phyloP scores from a whole-genome alignment of 306 rosid species.

The Elaeagnus macrophylla region DNA sequence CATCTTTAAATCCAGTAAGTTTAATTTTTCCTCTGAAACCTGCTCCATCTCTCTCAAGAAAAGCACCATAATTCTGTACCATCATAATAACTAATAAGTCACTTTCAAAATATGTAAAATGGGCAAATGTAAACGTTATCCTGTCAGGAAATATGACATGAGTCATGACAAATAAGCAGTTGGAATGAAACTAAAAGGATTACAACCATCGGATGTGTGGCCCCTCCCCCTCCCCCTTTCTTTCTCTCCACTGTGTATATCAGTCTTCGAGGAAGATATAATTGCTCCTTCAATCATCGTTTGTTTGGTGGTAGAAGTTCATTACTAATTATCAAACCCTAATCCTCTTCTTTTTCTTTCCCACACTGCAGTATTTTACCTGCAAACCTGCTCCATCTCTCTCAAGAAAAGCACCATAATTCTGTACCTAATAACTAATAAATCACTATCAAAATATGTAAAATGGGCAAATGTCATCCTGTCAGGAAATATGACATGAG shows the following conservation, averaged over 20 bases:
- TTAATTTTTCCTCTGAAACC: constrained; percentile 69
- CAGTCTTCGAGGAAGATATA: no score
- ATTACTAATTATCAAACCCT: no score
- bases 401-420: constrained; percentile 85
- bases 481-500: neutral
- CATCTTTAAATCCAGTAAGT: constrained; percentile 64
- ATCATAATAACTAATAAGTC: constrained; percentile 20
- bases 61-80: constrained; percentile 82
- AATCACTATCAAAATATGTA: neutral
- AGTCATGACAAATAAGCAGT: no score
- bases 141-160: neutral
- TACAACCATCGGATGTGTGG: no score
- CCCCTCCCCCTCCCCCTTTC: no score
- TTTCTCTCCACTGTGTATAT: no score
- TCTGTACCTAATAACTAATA: constrained; percentile 41
- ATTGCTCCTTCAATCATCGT: no score
- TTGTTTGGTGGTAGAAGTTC: no score
- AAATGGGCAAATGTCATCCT: constrained; percentile 17
- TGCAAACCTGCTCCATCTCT: constrained; percentile 92
- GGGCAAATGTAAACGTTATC: constrained; percentile 16
- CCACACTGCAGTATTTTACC: constrained; percentile 42
- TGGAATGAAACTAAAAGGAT: no score
- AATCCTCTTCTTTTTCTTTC: neutral
- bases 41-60: constrained; percentile 85
- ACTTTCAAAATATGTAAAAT: constrained; percentile 5